A percentile compares a stretch with the other conserved stretches of the same genome.
Evolutionary conservation across 345 rosid species (phyloP).

Genomic region (Cochlearia excelsa): DNA sequence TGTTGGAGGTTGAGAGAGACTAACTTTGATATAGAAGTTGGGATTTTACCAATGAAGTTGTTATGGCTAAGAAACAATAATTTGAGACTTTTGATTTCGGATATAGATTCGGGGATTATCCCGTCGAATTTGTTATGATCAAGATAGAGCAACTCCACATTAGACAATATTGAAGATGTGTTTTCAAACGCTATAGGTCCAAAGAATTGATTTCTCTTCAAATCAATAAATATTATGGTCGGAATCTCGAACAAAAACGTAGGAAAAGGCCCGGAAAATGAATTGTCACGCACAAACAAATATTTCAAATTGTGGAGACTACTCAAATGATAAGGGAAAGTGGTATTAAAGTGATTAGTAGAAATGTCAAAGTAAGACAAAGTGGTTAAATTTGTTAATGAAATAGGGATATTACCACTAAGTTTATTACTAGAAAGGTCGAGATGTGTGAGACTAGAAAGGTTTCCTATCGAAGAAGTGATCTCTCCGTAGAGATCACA

Average conservation of each 20-base stretch:
- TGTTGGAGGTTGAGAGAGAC: not conserved
- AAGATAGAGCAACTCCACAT: not conserved
- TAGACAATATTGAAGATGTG: constrained; percentile 1
- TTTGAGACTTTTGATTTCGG: not conserved
- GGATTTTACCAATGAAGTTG: constrained; percentile 5
- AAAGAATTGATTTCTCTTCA: not conserved
- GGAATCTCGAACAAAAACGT: constrained; percentile 1
- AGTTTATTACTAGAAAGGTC: not conserved
- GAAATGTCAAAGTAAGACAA: not conserved
- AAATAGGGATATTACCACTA: no score
- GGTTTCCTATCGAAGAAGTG: constrained; percentile 14
- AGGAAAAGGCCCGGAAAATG: constrained; percentile 6
- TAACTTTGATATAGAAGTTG: constrained; percentile 1
- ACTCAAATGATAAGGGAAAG: not conserved
- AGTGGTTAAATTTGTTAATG: no score
- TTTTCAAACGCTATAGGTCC: constrained; percentile 17
- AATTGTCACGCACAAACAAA: not conserved
- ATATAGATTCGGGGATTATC: not conserved
- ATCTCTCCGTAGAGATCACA: constrained; percentile 13
- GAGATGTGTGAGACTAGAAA: constrained; percentile 15
- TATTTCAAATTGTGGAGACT: not conserved
- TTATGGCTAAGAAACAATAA: not conserved
- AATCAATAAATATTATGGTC: not conserved
- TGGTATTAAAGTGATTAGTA: not conserved
- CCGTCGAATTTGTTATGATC: constrained; percentile 5